Base-by-base conservation (phyloP, 2,329 filamentous ascomycete genomes). In the Colletotrichum australisinense region DNA sequence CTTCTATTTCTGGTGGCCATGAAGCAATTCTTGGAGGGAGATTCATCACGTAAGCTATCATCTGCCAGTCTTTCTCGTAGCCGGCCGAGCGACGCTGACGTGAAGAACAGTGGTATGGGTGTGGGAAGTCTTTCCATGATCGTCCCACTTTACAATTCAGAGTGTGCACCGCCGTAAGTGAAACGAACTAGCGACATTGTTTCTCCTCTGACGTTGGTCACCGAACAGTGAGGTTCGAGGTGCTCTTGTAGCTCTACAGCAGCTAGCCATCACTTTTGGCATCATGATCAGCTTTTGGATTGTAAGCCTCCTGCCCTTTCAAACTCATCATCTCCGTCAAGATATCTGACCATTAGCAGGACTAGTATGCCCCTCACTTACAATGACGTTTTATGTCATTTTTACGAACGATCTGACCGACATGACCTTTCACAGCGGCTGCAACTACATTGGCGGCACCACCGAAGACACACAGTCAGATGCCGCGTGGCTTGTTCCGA, bases 401-500 rank as follows among this genome's bases (percentile, higher is more conserved):
- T 28, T 24, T 22, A 72, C 78, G 66, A 78, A 80, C 8, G 12
- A 7, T 2, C 22, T 35, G 9, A 22, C 14, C 5, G 24, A 75
- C 80, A 14, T 73, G 80, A 81, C 76, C 84, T 81, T 4, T 30
- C 32, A 8, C 63, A 84, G 82, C 74, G 90, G 91, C 4, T 92
- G 89, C 58, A 92, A 93, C 78, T 92, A 88, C 78, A 93, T 93
- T 59, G 91, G 92, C 1, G 93, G 80, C 72, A 86, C 84, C 3
- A 60, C 66, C 0, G 72, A 81, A 77, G 84, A 81, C 1, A 76
- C 76, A 1, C 92, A 95, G 81, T 87, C 86, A 14, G 88, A 94
- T 76, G 90, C 91, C 0, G 91, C 94, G 0, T 97, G 94, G 94
- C 87, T 94, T 0, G 83, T 94, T 0, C 94, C 94, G 0, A 90